Conservation (phyloP, 2,329 filamentous ascomycete genomes). For the Calcarisporium arbuscula region DNA sequence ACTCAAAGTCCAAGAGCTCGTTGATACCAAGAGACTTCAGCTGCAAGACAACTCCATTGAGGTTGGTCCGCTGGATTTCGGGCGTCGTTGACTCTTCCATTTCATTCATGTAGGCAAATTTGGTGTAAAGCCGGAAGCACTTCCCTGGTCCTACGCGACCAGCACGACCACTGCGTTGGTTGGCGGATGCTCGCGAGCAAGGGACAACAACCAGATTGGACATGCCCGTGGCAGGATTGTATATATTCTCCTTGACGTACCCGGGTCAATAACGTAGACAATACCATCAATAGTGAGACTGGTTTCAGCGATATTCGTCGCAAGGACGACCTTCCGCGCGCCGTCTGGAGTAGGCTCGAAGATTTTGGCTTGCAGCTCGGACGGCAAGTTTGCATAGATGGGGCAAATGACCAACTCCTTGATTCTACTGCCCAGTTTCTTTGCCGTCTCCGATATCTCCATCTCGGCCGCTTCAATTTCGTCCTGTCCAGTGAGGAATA, state of each 20-base stretch:
- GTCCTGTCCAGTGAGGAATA: slow-evolving; percentile 93
- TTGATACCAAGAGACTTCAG: slow-evolving; percentile 89
- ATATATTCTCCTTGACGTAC: slow-evolving; percentile 92
- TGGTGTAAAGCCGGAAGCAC: slow-evolving; percentile 89
- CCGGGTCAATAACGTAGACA: slow-evolving; percentile 94
- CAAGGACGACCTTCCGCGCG: slow-evolving; percentile 83
- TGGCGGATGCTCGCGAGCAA: slow-evolving; percentile 84
- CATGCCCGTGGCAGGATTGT: slow-evolving; percentile 88
- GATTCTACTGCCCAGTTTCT: slow-evolving; percentile 78
- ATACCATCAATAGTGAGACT: slow-evolving; percentile 94
- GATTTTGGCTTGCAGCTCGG: slow-evolving; percentile 85
- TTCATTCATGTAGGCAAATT: slow-evolving; percentile 91
- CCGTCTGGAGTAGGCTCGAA: slow-evolving; percentile 87
- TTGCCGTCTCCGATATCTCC: slow-evolving; percentile 76
- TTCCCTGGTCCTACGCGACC: slow-evolving; percentile 89
- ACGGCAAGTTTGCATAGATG: slow-evolving; percentile 89
- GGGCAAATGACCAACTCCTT: slow-evolving; percentile 86
- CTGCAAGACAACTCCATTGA: slow-evolving; percentile 76
- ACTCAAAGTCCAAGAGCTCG: slow-evolving; percentile 88
- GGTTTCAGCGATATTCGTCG: slow-evolving; percentile 96
- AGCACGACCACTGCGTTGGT: slow-evolving; percentile 87
- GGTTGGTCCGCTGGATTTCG: slow-evolving; percentile 85
- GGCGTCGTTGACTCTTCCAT: slow-evolving; percentile 88
- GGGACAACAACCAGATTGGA: slow-evolving; percentile 86
- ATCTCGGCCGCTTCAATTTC: slow-evolving; percentile 88